Evolutionary conservation across 306 rosid genomes (phyloP).

Genomic region (Begonia loranthoides): DNA sequence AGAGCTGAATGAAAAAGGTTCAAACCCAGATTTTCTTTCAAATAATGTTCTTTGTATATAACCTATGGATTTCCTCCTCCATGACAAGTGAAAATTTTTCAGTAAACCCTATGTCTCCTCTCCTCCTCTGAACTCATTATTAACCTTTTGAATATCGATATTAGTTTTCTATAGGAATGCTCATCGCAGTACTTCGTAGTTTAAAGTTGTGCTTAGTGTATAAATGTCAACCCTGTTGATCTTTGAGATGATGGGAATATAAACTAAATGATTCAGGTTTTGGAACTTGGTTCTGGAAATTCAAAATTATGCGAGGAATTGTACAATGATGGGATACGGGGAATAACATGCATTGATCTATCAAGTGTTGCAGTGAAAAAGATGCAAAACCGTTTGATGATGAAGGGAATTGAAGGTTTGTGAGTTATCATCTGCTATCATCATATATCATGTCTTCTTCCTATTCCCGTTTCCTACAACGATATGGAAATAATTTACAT

Average conservation of each 20-base stretch:
- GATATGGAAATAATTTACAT: not conserved
- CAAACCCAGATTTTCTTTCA: too few relatives aligned
- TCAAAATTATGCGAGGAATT: constrained; percentile 69
- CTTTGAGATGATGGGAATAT: not conserved
- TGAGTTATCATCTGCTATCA: constrained; percentile 2
- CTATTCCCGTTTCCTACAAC: not conserved
- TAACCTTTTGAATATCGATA: too few relatives aligned
- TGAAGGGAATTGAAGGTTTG: constrained; percentile 52
- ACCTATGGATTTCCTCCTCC: too few relatives aligned
- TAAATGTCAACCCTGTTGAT: too few relatives aligned
- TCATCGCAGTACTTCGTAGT: too few relatives aligned
- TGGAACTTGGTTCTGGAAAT: constrained; percentile 94
- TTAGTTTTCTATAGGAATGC: too few relatives aligned
- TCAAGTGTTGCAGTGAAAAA: constrained; percentile 75
- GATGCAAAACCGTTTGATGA: constrained; percentile 47
- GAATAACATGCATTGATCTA: constrained; percentile 79
- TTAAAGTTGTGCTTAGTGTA: too few relatives aligned
- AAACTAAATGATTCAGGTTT: constrained; percentile 25
- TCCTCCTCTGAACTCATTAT: too few relatives aligned
- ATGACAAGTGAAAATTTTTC: too few relatives aligned
- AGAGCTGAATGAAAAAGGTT: too few relatives aligned
- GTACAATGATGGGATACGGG: constrained; percentile 51
- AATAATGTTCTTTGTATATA: too few relatives aligned
- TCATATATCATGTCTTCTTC: not conserved
- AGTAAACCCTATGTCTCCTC: too few relatives aligned